phyloP scores from a whole-genome alignment of 2,329 filamentous ascomycete species.

The Amesomyces nigricolor region DNA sequence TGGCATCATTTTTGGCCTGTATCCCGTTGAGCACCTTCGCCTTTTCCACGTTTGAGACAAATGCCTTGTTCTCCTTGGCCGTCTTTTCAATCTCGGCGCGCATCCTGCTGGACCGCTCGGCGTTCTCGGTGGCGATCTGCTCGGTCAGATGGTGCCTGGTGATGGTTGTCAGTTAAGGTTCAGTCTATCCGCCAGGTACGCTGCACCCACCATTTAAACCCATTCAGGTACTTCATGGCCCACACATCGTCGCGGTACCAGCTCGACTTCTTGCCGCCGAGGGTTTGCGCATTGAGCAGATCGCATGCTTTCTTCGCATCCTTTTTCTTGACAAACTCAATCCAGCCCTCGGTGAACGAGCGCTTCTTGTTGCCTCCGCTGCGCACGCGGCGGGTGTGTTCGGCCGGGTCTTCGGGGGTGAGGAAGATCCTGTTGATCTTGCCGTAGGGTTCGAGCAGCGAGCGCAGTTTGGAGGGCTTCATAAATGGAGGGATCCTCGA shows the following conservation, averaged over 20 bases:
- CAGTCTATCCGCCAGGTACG: constrained; percentile 18
- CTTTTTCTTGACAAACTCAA: constrained; percentile 71
- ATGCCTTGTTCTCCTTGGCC: constrained; percentile 74
- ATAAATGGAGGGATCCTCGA: constrained; percentile 84
- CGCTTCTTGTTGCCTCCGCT: constrained; percentile 78
- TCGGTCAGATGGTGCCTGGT: constrained; percentile 37
- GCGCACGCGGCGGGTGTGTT: constrained; percentile 60
- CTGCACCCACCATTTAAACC: constrained; percentile 67
- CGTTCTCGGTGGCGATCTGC: constrained; percentile 76
- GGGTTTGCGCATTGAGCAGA: constrained; percentile 68
- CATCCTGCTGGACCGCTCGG: constrained; percentile 69
- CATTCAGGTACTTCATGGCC: constrained; percentile 75
- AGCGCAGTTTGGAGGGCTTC: constrained; percentile 73
- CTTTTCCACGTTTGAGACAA: constrained; percentile 71
- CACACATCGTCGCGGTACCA: constrained; percentile 85
- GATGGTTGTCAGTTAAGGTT: background rate
- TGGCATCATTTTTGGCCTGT: constrained; percentile 52
- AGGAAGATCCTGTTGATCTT: constrained; percentile 73
- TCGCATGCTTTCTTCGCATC: constrained; percentile 74
- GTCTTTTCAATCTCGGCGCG: constrained; percentile 71
- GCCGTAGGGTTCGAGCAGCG: constrained; percentile 69
- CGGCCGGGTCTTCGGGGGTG: constrained; percentile 64
- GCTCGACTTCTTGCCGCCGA: constrained; percentile 77
- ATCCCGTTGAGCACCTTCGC: constrained; percentile 76
- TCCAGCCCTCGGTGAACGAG: constrained; percentile 79